Base-by-base conservation (phyloP, 768 basidiomycete genomes). In the Lactarius tabidus region DNA sequence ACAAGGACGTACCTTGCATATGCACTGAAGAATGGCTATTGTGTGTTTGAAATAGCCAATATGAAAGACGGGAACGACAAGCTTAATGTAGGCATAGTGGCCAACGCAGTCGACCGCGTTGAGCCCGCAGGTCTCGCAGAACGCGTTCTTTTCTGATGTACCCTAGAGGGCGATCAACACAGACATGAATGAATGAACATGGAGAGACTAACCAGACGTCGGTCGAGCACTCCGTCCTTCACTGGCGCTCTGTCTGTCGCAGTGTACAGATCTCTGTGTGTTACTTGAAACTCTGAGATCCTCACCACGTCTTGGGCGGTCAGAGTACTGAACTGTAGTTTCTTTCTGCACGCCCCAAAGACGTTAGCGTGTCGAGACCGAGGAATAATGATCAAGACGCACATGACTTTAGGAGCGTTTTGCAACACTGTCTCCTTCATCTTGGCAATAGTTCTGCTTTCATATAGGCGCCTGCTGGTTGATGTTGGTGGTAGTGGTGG, bases 31-130 rank as follows among this genome's bases (percentile, higher is more conserved):
- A 68, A 98, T 90, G 29, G 85, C 84, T 65, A 98, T 93, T 20
- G 90, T 93, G 70, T 98, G 95, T 74, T 95, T 92, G 80, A 99
- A 98, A 77, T 93, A 99, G 8, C 97, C 97, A 63, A 98, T 93
- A 74, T 99, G 97, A 75, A 98, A 99, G 23, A 98, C 95, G 0
- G 97, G 97, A 23, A 99, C 87, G 36, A 90, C 87, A 51, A 99
- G 83, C 76, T 97, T 98, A 79, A 99, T 98, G 77, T 98, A 98
- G 6, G 95, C 95, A 74, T 97, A 98, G 76, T 99, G 97, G 1
- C 97, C 97, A 28, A 97, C 95, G 74, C 97, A 99, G 67, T 97
- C 93, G 3, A 94, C 91, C 33, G 93, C 88, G 20, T 85, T 87
- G 67, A 94, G 85, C 9, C 93, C 93, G 72, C 97, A 99, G 0